A percentile compares a stretch with the other conserved stretches of the same genome.
Evolutionary conservation across 2,329 filamentous ascomycete genomes (phyloP).

Genomic region (Domatiomyces globalis): DNA sequence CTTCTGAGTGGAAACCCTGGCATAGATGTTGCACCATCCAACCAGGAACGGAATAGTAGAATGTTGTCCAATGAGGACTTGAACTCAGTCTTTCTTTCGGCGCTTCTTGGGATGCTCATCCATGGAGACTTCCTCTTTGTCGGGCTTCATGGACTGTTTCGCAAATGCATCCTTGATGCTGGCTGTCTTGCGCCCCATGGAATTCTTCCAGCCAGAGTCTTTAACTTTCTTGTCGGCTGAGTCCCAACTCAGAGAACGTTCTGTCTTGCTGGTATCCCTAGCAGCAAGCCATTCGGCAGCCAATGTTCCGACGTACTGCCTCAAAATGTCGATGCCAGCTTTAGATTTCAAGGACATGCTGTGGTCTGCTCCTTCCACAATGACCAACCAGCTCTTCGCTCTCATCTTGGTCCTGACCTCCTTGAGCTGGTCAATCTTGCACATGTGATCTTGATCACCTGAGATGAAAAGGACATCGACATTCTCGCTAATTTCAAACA

Average conservation of each 20-base stretch:
- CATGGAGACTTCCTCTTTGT: too few relatives aligned
- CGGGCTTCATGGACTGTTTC: too few relatives aligned
- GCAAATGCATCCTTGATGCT: too few relatives aligned
- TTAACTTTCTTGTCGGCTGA: not conserved
- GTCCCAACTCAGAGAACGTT: not conserved
- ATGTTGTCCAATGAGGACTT: slow-evolving; percentile 8
- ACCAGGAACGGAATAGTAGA: slow-evolving; percentile 12
- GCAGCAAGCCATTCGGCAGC: not conserved
- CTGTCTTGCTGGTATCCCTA: not conserved
- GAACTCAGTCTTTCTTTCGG: too few relatives aligned
- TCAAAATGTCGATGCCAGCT: not conserved
- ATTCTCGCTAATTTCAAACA: slow-evolving; percentile 7
- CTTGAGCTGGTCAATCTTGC: slow-evolving; percentile 6
- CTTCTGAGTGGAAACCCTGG: slow-evolving; percentile 20
- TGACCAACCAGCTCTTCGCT: slow-evolving; percentile 10
- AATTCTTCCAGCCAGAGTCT: not conserved
- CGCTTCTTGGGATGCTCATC: too few relatives aligned
- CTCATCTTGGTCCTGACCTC: slow-evolving; percentile 15
- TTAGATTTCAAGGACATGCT: slow-evolving; percentile 17
- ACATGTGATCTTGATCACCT: slow-evolving; percentile 15
- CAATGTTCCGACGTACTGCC: not conserved
- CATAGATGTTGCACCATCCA: slow-evolving; percentile 16
- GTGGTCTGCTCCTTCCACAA: slow-evolving; percentile 15
- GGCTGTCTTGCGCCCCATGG: too few relatives aligned
- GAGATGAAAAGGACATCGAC: slow-evolving; percentile 15